A percentile compares a stretch with the other conserved stretches of the same genome.
Evolutionary conservation across 2,329 filamentous ascomycete species (phyloP).

Genomic region (Daldinia sp.): DNA sequence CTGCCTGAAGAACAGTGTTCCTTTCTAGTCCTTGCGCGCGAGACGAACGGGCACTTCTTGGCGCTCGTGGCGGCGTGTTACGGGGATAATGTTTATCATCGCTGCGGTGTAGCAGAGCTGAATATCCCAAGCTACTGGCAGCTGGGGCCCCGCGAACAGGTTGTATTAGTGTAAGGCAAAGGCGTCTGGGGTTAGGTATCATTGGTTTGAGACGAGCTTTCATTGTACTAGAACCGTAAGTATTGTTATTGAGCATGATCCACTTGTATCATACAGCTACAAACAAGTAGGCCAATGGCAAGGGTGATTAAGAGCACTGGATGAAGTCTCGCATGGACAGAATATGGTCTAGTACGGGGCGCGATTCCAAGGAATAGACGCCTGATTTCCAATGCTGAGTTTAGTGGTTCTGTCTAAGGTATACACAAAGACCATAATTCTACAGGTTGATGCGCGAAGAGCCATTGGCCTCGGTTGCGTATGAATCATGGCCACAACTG

Average conservation of each 20-base stretch:
- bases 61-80: conserved; percentile 19
- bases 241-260: neutral
- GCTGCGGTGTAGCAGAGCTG: conserved; percentile 22
- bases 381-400: conserved; percentile 32
- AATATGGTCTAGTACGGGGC: neutral
- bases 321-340: neutral
- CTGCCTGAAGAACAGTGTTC: conserved; percentile 5
- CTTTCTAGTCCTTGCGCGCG: conserved; percentile 20
- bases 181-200: too few relatives aligned
- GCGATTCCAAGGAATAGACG: neutral
- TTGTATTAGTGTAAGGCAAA: conserved; percentile 8
- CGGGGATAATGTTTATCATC: conserved; percentile 20
- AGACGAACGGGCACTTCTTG: conserved; percentile 22
- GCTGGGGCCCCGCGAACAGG: conserved; percentile 10
- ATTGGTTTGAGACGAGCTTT: neutral
- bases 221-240: neutral
- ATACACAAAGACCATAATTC: conserved; percentile 34
- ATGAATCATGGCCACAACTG: conserved; percentile 34
- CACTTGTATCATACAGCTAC: neutral
- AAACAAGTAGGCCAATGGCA: neutral
- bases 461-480: conserved; percentile 14
- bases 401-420: conserved; percentile 41
- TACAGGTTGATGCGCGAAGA: conserved; percentile 42
- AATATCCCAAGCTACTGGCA: conserved; percentile 16
- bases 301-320: neutral